These are phyloP conservation scores for Emmonsia crescens DNA, from an alignment of 2,329 filamentous ascomycete genomes.

Conservation along the genomic window DNA sequence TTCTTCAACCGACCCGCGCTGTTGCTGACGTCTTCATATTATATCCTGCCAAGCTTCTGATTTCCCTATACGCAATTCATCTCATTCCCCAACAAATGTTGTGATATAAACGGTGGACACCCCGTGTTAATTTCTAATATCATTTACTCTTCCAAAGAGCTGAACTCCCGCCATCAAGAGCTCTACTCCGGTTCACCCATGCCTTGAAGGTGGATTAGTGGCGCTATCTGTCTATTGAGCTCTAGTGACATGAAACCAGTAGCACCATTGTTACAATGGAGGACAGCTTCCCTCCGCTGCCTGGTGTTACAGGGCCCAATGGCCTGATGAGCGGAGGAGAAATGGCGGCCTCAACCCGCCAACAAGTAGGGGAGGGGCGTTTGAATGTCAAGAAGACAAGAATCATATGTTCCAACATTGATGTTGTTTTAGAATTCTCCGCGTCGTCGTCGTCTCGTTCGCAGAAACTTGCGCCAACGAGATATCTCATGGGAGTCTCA, in stretches of 20 bases:
- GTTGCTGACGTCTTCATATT: background rate
- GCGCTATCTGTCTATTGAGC: background rate
- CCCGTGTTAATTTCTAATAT: too few relatives aligned
- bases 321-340: conserved; percentile 6
- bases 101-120: too few relatives aligned
- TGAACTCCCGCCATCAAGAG: background rate
- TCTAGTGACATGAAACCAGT: background rate
- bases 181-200: background rate
- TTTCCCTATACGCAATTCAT: background rate
- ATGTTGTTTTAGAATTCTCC: conserved; percentile 28
- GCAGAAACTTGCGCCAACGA: conserved; percentile 6
- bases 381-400: conserved; percentile 7
- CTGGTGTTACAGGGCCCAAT: conserved; percentile 4
- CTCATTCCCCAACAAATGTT: background rate
- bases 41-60: background rate
- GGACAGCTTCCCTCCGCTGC: conserved; percentile 17
- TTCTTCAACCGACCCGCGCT: background rate
- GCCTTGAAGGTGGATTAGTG: background rate
- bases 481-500: conserved; percentile 25
- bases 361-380: background rate
- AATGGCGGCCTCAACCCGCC: too few relatives aligned
- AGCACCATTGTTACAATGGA: conserved; percentile 14
- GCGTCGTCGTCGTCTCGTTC: conserved; percentile 5
- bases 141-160: background rate
- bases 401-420: conserved; percentile 22